A percentile compares a stretch with the other conserved stretches of the same genome.
phyloP scores from a whole-genome alignment of 2,329 filamentous ascomycete species.

The Cladosporium cucumerinum region DNA sequence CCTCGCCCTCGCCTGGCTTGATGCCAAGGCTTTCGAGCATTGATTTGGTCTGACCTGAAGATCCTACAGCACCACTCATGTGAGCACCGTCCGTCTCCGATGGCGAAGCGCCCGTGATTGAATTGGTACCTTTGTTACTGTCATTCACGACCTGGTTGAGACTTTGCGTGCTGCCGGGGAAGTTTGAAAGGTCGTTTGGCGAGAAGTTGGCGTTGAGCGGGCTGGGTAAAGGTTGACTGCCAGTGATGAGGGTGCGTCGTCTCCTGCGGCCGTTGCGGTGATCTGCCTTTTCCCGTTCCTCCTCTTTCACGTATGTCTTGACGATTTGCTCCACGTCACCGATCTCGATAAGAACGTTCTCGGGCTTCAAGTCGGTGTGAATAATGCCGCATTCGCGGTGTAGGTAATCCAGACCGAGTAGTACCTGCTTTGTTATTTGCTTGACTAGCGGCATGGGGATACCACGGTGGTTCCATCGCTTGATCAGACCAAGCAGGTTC shows the following conservation, averaged over 20 bases:
- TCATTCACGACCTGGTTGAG: slow-evolving; percentile 82
- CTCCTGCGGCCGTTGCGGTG: slow-evolving; percentile 87
- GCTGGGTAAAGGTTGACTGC: slow-evolving; percentile 91
- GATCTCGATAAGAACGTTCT: slow-evolving; percentile 98
- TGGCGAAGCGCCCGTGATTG: slow-evolving; percentile 34
- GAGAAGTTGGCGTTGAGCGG: slow-evolving; percentile 91
- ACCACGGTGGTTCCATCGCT: slow-evolving; percentile 95
- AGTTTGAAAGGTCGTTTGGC: slow-evolving; percentile 64
- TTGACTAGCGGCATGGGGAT: slow-evolving; percentile 96
- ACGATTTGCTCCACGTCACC: slow-evolving; percentile 98
- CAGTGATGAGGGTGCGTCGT: slow-evolving; percentile 90
- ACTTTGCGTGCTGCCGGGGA: slow-evolving; percentile 62
- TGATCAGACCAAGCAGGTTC: slow-evolving; percentile 91
- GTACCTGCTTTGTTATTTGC: slow-evolving; percentile 97
- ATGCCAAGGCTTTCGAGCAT: slow-evolving; percentile 59
- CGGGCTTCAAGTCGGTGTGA: slow-evolving; percentile 94
- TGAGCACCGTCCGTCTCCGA: slow-evolving; percentile 41
- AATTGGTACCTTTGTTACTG: slow-evolving; percentile 56
- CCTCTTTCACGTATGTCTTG: slow-evolving; percentile 88
- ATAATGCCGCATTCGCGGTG: slow-evolving; percentile 98
- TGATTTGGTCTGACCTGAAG: slow-evolving; percentile 48
- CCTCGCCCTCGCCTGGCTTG: slow-evolving; percentile 50
- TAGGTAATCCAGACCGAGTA: slow-evolving; percentile 91
- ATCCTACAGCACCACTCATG: slow-evolving; percentile 56
- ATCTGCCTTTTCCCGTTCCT: slow-evolving; percentile 64